These are phyloP conservation scores for Fonsecaea monophora DNA, from an alignment of 2,329 filamentous ascomycete species.

Conservation along the genomic window DNA sequence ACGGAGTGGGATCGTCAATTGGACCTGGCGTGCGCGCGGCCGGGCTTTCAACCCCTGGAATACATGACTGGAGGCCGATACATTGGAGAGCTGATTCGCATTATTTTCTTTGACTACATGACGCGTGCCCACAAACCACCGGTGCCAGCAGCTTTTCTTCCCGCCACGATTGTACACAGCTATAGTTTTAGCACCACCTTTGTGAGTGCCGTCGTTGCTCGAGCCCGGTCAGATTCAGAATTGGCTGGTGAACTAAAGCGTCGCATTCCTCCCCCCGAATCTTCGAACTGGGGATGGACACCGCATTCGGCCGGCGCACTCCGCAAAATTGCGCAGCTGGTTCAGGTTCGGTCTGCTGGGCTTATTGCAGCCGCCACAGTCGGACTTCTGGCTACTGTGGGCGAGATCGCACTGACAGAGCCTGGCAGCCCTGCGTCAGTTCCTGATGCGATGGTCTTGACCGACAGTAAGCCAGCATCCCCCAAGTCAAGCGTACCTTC, in stretches of 20 bases:
- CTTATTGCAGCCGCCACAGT: slow-evolving; percentile 76
- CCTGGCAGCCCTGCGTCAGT: slow-evolving; percentile 30
- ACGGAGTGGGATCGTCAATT: slow-evolving; percentile 74
- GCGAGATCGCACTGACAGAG: slow-evolving; percentile 60
- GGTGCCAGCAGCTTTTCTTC: slow-evolving; percentile 57
- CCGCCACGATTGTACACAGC: slow-evolving; percentile 60
- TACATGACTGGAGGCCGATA: slow-evolving; percentile 85
- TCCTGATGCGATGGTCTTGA: slow-evolving; percentile 26
- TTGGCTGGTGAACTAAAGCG: slow-evolving; percentile 56
- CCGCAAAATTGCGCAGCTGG: slow-evolving; percentile 71
- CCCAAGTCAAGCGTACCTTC: slow-evolving; percentile 27
- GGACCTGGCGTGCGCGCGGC: slow-evolving; percentile 69
- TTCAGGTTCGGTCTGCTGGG: slow-evolving; percentile 74
- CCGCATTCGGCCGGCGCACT: slow-evolving; percentile 64
- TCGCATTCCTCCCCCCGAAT: slow-evolving; percentile 60
- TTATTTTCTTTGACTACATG: slow-evolving; percentile 72
- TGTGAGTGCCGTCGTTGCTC: slow-evolving; percentile 71
- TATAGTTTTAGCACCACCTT: slow-evolving; percentile 75
- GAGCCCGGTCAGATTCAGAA: slow-evolving; percentile 56
- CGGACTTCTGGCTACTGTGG: slow-evolving; percentile 71
- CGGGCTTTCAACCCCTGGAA: slow-evolving; percentile 81
- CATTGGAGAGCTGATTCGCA: slow-evolving; percentile 75
- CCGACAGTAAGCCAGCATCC: slow-evolving; percentile 33
- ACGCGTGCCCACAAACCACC: slow-evolving; percentile 49
- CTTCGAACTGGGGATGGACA: slow-evolving; percentile 67